phyloP scores from a whole-genome alignment of 495 filamentous ascomycete species.

The Aspergillus affinis region DNA sequence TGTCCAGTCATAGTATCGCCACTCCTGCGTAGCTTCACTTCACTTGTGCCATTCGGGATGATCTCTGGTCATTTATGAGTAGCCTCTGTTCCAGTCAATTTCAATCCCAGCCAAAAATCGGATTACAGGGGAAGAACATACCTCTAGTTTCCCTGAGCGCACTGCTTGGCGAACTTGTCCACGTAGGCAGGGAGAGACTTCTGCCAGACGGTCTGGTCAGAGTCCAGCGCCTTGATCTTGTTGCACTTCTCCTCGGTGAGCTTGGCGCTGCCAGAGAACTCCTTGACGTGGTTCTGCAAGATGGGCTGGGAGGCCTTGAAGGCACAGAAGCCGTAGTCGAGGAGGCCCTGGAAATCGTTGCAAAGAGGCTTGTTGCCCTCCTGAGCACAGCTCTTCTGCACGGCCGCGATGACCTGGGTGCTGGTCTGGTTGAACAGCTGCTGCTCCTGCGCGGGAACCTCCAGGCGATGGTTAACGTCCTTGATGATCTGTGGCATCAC shows the following conservation, averaged over 20 bases:
- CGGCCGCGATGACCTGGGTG: conserved; percentile 9
- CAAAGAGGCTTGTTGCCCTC: conserved; percentile 17
- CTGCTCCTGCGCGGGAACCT: conserved; percentile 11
- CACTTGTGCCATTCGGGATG: too few relatives aligned
- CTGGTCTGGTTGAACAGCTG: conserved; percentile 10
- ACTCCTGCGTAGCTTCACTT: too few relatives aligned
- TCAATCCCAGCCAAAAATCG: too few relatives aligned
- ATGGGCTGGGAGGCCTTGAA: conserved; percentile 15
- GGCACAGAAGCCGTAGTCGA: conserved; percentile 8
- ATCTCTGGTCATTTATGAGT: too few relatives aligned
- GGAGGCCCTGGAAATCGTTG: conserved; percentile 5
- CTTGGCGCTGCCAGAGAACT: not conserved
- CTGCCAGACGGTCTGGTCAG: conserved; percentile 9
- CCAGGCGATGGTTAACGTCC: conserved; percentile 9
- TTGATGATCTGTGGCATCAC: conserved; percentile 11
- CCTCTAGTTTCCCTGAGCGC: conserved; percentile 14
- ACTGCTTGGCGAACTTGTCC: conserved; percentile 13
- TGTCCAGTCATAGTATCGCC: too few relatives aligned
- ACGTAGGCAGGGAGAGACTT: conserved; percentile 16
- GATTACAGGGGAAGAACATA: not conserved
- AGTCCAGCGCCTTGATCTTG: conserved; percentile 13
- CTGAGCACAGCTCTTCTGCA: conserved; percentile 10
- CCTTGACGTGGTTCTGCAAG: conserved; percentile 1
- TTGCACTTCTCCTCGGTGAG: conserved; percentile 12
- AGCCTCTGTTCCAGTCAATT: too few relatives aligned